A percentile compares a stretch with the other conserved stretches of the same genome.
These are phyloP conservation scores for Coriolopsis trogii DNA, from an alignment of 1,284 basidiomycete species.

Conservation along the genomic window DNA sequence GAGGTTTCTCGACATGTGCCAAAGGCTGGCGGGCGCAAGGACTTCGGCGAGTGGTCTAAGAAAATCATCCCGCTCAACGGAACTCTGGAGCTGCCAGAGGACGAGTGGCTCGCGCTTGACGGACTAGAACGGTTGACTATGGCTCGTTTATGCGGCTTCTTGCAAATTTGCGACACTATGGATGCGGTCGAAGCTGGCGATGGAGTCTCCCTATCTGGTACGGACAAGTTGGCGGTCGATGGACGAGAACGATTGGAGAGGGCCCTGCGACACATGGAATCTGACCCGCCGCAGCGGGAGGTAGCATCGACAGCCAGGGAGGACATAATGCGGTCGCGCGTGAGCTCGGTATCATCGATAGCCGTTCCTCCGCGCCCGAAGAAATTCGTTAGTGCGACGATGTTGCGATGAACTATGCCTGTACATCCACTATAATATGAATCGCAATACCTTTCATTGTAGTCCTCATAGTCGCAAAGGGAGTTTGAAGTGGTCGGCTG, in stretches of 20 bases:
- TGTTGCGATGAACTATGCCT: slow-evolving; percentile 1
- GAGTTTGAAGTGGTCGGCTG: neutral
- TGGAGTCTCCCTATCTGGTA: neutral
- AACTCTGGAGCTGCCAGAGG: slow-evolving; percentile 19
- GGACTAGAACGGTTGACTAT: slow-evolving; percentile 36
- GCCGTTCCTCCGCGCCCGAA: slow-evolving; percentile 7
- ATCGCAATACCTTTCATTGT: too few relatives aligned
- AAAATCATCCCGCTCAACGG: slow-evolving; percentile 36
- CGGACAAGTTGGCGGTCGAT: neutral
- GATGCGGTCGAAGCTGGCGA: slow-evolving; percentile 23
- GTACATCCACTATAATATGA: neutral
- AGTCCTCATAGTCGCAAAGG: too few relatives aligned
- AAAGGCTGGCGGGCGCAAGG: slow-evolving; percentile 3
- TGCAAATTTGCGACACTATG: slow-evolving; percentile 40
- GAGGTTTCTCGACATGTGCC: slow-evolving; percentile 45
- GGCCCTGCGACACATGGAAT: slow-evolving; percentile 1
- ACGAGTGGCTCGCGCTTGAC: slow-evolving; percentile 38
- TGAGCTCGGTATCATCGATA: neutral
- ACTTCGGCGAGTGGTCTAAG: slow-evolving; percentile 38
- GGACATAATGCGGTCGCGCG: neutral
- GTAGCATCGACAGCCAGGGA: too few relatives aligned
- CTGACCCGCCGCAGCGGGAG: too few relatives aligned
- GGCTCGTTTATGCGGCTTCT: slow-evolving; percentile 36
- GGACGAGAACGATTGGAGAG: neutral
- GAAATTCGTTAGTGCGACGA: slow-evolving; percentile 15